Evolutionary conservation across 2,329 filamentous ascomycete genomes (phyloP), one percentile per base, ranked within the genome.

Genomic region (Alternaria brassicicola): DNA sequence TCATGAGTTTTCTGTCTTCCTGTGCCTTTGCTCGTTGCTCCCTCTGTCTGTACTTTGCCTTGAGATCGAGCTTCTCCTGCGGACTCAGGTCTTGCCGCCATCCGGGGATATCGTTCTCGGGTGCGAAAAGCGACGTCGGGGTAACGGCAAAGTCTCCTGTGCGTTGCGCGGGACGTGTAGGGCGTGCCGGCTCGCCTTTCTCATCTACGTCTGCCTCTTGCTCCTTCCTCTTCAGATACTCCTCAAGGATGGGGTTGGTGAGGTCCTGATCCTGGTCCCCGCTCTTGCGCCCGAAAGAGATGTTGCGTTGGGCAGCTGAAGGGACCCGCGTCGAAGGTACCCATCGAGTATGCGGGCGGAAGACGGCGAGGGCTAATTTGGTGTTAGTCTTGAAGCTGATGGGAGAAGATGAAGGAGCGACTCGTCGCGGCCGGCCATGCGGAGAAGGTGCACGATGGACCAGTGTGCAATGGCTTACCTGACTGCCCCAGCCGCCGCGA

Each of bases 201-300:
- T 45, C 43, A 10, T 49, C 39, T 23, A 41, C 28, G 9, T 46
- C 48, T 30, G 57, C 41, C 17, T 62, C 53, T 15, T 48, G 41
- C 38, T 68, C 61, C 48, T 61, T 58, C 50, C 66, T 64, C 45
- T 57, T 35, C 41, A 83, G 74, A 66, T 78, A 84, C 52, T 89
- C 84, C 57, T 89, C 86, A 66, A 91, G 86, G 67, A 92, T 82
- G 53, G 86, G 88, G 67, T 86, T 82, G 46, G 70, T 60, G 39
- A 71, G 63, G 48, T 74, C 64, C n/a, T n/a, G n/a, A 5, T 53
- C 59, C n/a, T n/a, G n/a, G n/a, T 47, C 49, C 41, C 63, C 53
- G 23, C 51, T 52, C 6, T 65, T 62, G 43, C 60, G 28, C 15
- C 59, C 55, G 43, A 53, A 59, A 17, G 57, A 70, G 21, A 61